Evolutionary conservation across 805 yeast genomes (phyloP).

Genomic region (Candida railenensis): DNA sequence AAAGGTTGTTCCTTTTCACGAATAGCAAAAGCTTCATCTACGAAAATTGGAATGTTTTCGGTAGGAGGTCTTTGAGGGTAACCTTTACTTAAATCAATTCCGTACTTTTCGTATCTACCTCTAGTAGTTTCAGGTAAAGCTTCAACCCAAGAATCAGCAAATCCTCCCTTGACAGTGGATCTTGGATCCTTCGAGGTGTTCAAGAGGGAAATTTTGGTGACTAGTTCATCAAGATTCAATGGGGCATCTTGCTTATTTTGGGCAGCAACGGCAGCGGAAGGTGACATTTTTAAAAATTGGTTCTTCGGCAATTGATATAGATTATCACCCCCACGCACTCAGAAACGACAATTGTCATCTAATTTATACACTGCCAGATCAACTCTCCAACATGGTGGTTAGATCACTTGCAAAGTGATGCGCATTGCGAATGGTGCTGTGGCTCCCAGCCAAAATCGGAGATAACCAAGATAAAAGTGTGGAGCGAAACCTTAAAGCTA

Average conservation of each 20-base stretch:
- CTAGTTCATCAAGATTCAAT: not conserved
- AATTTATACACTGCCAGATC: too few species aligned
- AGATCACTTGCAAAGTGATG: too few species aligned
- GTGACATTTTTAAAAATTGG: too few species aligned
- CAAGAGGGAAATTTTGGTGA: not conserved
- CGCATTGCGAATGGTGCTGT: not conserved
- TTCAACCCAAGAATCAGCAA: slow-evolving; percentile 14
- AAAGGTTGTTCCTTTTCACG: slow-evolving; percentile 22
- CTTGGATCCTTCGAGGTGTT: slow-evolving; percentile 11
- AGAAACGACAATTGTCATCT: not conserved
- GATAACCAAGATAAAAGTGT: too few species aligned
- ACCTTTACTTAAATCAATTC: slow-evolving; percentile 24
- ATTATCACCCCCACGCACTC: too few species aligned
- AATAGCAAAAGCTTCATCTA: slow-evolving; percentile 27
- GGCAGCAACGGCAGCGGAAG: not conserved
- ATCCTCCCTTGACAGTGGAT: slow-evolving; percentile 7
- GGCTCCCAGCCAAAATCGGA: not conserved
- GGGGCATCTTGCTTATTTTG: not conserved
- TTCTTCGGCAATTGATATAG: too few species aligned
- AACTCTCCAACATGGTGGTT: too few species aligned
- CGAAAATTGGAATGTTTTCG: slow-evolving; percentile 24
- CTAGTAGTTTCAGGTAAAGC: slow-evolving; percentile 20
- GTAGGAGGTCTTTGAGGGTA: slow-evolving; percentile 23
- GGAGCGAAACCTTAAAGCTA: too few species aligned
- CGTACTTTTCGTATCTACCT: slow-evolving; percentile 21